Evolutionary conservation across 2,329 filamentous ascomycete species (phyloP).

Genomic region (Trichoderma atrobrunneum): DNA sequence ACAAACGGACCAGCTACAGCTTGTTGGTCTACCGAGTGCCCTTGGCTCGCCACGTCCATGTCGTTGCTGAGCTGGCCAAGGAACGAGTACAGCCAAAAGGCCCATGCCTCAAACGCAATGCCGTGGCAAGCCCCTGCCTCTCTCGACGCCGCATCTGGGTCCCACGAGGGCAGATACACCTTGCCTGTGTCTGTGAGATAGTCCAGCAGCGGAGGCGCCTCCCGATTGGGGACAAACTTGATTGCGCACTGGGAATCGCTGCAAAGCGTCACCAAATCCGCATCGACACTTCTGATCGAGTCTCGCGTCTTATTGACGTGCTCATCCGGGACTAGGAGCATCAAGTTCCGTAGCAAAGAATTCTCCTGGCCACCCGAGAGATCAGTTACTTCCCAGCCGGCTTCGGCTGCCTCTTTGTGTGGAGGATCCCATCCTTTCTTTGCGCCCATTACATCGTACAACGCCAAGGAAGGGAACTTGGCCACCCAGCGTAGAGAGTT

Average conservation of each 20-base stretch:
- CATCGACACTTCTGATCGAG: slow-evolving; percentile 34
- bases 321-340: slow-evolving; percentile 34
- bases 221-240: slow-evolving; percentile 30
- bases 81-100: slow-evolving; percentile 42
- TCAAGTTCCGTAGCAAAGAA: slow-evolving; percentile 35
- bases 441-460: slow-evolving; percentile 43
- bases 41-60: slow-evolving; percentile 31
- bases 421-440: slow-evolving; percentile 37
- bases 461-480: slow-evolving; percentile 43
- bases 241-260: slow-evolving; percentile 34
- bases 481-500: slow-evolving; percentile 41
- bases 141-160: slow-evolving; percentile 29
- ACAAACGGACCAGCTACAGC: slow-evolving; percentile 37
- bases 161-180: slow-evolving; percentile 31
- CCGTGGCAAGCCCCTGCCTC: slow-evolving; percentile 34
- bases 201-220: slow-evolving; percentile 35
- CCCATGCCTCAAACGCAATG: slow-evolving; percentile 39
- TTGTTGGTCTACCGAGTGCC: slow-evolving; percentile 26
- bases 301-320: slow-evolving; percentile 26
- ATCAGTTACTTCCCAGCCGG: slow-evolving; percentile 37
- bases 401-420: slow-evolving; percentile 24
- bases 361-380: slow-evolving; percentile 29
- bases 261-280: slow-evolving; percentile 35
- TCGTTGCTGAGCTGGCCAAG: slow-evolving; percentile 39
- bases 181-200: slow-evolving; percentile 36